Evolutionary conservation across 805 yeast species (phyloP), one percentile per base, ranked within the genome.

Genomic region (Yarrowia bubula): DNA sequence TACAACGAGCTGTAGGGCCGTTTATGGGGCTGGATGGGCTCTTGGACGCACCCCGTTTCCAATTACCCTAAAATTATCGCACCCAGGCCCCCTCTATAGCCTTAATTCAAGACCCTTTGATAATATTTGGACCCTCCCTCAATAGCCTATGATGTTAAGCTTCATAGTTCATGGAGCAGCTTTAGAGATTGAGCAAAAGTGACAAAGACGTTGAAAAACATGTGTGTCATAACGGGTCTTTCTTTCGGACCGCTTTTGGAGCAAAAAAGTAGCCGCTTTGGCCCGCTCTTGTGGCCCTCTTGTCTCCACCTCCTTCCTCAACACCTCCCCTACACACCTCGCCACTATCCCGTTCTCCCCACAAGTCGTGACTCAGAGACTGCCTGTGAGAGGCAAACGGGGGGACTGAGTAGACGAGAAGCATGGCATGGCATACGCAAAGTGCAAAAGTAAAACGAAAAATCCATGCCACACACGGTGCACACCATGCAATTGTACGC

Each of bases 331-430:
- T 15, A 15, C 53, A 9, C 9, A 14, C 13, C 55, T 48, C 41
- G 32, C 55, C 38, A 47, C 14, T 17, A 31, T 46, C 18, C 17
- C 31, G 37, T 31, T 46, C 31, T 48, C 55, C 41, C 55, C 55
- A 35, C 55, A 48, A 35, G 41, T 8, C 55, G 58, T 51, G 58
- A 51, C 58, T 51, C 58, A 51, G 58, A 51, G 58, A 51, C 58
- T 51, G 58, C 58, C 58, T 51, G 43, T 51, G 58, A 38, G 58
- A 37, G 58, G 58, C 58, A 51, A 51, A 51, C 35, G 57, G 58
- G 50, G 55, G 58, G 58, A 51, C 58, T 51, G 58, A 51, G 58
- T 51, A 51, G 58, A 51, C 58, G 43, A 51, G 58, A 37, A 51
- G 58, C 58, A 51, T 51, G 58, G 43, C 55, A 48, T 48, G 55